These are phyloP conservation scores for Carex pumila DNA, from an alignment of 176 grass and related monocot genomes.

Conservation along the genomic window DNA sequence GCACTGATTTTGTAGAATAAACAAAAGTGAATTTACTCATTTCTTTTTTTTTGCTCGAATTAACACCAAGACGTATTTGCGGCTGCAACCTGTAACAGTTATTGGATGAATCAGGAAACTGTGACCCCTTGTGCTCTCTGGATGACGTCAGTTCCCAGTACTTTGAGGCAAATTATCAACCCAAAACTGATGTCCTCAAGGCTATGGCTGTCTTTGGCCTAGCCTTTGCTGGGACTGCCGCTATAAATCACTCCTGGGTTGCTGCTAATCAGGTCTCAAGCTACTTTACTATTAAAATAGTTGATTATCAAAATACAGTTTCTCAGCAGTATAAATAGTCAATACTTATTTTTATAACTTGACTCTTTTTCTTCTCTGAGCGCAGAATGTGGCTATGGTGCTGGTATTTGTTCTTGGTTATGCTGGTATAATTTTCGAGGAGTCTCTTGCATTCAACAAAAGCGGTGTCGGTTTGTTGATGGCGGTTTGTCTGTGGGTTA, in stretches of 20 bases:
- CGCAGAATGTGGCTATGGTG: constrained; percentile 88
- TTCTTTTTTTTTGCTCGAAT: neutral
- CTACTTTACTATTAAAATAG: constrained; percentile 1
- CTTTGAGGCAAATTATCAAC: constrained; percentile 71
- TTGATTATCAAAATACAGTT: neutral
- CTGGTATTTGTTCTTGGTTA: constrained; percentile 91
- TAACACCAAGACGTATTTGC: neutral
- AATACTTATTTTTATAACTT: neutral
- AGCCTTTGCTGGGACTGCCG: constrained; percentile 63
- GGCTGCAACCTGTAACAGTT: constrained; percentile 27
- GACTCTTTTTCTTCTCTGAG: constrained; percentile 24
- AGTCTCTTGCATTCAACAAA: constrained; percentile 95
- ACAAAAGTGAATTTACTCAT: neutral
- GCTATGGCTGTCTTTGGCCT: constrained; percentile 59
- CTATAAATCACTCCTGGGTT: constrained; percentile 97
- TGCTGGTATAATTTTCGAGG: constrained; percentile 92
- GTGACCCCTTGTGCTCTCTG: constrained; percentile 86
- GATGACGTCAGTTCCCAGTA: constrained; percentile 86
- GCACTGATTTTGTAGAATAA: neutral
- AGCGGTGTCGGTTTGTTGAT: constrained; percentile 87
- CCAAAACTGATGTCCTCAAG: constrained; percentile 82
- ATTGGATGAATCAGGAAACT: constrained; percentile 47
- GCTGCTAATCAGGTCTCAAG: constrained; percentile 71
- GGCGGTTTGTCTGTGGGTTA: constrained; percentile 93
- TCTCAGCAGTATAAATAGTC: neutral